Evolutionary conservation across 768 basidiomycete species (phyloP).

Genomic region (Mycena chlorophos): DNA sequence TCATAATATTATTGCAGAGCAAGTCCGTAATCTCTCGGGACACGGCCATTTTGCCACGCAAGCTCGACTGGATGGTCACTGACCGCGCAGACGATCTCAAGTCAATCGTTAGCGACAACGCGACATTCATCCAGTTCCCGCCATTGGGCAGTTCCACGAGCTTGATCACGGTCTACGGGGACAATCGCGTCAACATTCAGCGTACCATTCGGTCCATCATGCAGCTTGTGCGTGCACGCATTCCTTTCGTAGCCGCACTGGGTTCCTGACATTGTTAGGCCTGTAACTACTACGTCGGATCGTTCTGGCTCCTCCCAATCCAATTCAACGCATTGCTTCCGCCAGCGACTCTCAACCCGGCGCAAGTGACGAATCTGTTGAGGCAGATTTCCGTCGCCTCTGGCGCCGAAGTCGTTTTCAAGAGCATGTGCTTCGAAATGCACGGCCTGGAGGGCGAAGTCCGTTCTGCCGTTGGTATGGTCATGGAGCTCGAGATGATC

Average conservation of each 20-base stretch:
- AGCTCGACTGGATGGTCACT: conserved; percentile 98
- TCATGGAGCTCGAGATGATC: conserved; percentile 88
- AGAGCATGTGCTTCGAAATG: conserved; percentile 96
- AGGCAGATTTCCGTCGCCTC: conserved; percentile 85
- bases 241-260: background rate
- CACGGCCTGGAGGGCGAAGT: conserved; percentile 94
- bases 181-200: conserved; percentile 91
- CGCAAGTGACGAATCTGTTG: conserved; percentile 80
- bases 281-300: conserved; percentile 94
- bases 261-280: conserved; percentile 51
- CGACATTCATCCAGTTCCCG: conserved; percentile 93
- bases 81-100: conserved; percentile 93
- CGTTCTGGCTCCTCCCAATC: conserved; percentile 92
- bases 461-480: conserved; percentile 77
- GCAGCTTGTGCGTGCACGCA: conserved; percentile 70
- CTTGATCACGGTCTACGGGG: conserved; percentile 90
- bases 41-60: conserved; percentile 91
- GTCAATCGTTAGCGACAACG: conserved; percentile 93
- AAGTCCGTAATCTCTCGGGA: conserved; percentile 90
- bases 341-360: conserved; percentile 74
- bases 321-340: conserved; percentile 92
- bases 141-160: conserved; percentile 90
- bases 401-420: conserved; percentile 94
- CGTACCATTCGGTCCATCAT: conserved; percentile 92
- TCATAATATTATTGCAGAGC: conserved; percentile 49